Evolutionary conservation across 345 rosid genomes (phyloP).

Genomic region (Microthlaspi erraticum): DNA sequence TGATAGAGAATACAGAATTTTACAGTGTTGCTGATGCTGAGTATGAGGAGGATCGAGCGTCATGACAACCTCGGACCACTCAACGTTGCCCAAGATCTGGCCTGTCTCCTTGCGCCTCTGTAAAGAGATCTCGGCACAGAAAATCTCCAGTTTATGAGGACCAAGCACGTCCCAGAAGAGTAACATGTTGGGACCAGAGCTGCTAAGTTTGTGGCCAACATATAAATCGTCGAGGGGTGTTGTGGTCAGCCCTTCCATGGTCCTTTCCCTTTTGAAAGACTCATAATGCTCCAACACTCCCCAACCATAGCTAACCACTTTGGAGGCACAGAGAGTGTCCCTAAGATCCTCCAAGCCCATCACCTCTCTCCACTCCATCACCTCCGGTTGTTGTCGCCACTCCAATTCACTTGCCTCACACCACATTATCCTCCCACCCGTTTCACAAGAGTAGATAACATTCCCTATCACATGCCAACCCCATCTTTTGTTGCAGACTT

Average conservation of each 20-base stretch:
- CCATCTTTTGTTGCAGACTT: not conserved
- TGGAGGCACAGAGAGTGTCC: not conserved
- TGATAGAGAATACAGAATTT: conserved; percentile 36
- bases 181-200: conserved; percentile 11
- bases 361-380: not conserved
- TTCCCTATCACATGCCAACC: conserved; percentile 2
- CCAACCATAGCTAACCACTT: not conserved
- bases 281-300: not conserved
- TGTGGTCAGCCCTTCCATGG: not conserved
- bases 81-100: not conserved
- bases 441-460: not conserved
- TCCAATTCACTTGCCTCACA: conserved; percentile 3
- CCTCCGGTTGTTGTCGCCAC: not conserved
- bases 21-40: no score
- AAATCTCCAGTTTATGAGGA: not conserved
- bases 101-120: not conserved
- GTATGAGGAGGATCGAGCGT: no score
- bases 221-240: not conserved
- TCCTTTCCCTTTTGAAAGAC: not conserved
- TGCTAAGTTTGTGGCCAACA: not conserved
- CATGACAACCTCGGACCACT: not conserved
- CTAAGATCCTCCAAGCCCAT: not conserved
- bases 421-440: conserved; percentile 7
- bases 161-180: conserved; percentile 13
- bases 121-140: not conserved